Evolutionary conservation across 2,329 filamentous ascomycete species (phyloP).

Genomic region (Calycina marina): DNA sequence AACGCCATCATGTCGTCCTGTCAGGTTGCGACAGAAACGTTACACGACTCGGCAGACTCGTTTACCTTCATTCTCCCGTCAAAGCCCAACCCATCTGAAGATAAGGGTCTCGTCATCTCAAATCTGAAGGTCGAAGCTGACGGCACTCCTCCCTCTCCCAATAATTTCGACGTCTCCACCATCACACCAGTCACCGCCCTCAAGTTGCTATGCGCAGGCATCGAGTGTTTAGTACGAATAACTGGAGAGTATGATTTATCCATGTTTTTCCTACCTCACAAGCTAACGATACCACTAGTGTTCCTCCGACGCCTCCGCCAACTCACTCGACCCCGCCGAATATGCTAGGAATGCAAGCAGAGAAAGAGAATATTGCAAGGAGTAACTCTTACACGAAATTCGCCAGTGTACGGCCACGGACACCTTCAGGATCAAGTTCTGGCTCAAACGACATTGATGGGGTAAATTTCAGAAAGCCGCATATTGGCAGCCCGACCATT

Average conservation of each 20-base stretch:
- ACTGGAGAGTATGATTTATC: constrained; percentile 45
- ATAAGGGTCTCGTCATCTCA: constrained; percentile 15
- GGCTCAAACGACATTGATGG: constrained; percentile 34
- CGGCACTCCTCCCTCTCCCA: constrained; percentile 19
- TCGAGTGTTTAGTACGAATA: constrained; percentile 56
- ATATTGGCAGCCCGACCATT: constrained; percentile 12
- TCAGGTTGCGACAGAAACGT: constrained; percentile 6
- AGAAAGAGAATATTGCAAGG: constrained; percentile 45
- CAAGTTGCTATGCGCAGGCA: constrained; percentile 57
- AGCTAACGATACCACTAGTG: constrained; percentile 12
- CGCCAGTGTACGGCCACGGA: constrained; percentile 14
- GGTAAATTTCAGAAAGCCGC: constrained; percentile 31
- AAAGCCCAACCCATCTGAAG: constrained; percentile 20
- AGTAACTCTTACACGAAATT: constrained; percentile 35
- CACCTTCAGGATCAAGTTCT: constrained; percentile 13
- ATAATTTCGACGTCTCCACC: constrained; percentile 48
- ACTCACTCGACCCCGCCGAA: constrained; percentile 47
- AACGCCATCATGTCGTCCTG: background rate
- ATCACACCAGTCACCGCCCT: constrained; percentile 62
- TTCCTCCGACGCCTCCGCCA: constrained; percentile 65
- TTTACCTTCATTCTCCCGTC: constrained; percentile 19
- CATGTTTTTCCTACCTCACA: no score
- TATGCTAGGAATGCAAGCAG: constrained; percentile 46
- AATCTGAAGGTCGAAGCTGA: constrained; percentile 12
- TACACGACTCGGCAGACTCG: constrained; percentile 20